A percentile compares a stretch with the other conserved stretches of the same genome.
phyloP scores from a whole-genome alignment of 257 asterid genomes.

The Nicotiana noctiflora region DNA sequence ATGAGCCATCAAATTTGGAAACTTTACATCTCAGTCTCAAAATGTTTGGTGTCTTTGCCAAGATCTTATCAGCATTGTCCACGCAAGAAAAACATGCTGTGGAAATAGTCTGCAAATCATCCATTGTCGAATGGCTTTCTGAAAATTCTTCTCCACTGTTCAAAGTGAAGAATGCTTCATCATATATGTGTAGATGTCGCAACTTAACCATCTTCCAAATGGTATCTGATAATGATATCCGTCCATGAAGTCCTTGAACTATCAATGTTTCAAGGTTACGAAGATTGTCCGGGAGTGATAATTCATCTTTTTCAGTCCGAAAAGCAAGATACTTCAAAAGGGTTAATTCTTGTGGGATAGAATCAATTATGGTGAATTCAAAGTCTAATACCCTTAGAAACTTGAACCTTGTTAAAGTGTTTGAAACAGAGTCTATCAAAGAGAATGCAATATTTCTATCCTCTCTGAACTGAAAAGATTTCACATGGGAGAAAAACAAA shows the following conservation, averaged over 20 bases:
- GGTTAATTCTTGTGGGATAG: not conserved
- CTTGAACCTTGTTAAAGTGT: not conserved
- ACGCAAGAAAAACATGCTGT: not conserved
- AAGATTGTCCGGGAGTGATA: not conserved
- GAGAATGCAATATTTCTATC: not conserved
- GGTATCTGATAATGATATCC: not conserved
- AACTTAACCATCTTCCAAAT: not conserved
- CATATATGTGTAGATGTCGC: not conserved
- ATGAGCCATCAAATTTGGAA: not conserved
- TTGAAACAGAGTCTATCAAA: not conserved
- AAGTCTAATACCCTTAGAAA: constrained; percentile 2
- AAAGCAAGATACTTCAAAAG: constrained; percentile 10
- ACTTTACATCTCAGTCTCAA: not conserved
- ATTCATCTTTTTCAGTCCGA: not conserved
- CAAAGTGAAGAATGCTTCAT: not conserved
- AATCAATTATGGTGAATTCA: not conserved
- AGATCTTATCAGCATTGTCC: not conserved
- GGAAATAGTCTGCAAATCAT: not conserved
- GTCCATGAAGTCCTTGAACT: not conserved
- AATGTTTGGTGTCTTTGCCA: not conserved
- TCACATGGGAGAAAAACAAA: not conserved
- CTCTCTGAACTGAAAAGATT: not conserved
- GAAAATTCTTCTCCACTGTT: not conserved
- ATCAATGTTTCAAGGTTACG: constrained; percentile 7
- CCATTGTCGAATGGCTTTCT: not conserved